Base-by-base conservation (phyloP, 257 asterid genomes). In the Rubia yunnanensis region DNA sequence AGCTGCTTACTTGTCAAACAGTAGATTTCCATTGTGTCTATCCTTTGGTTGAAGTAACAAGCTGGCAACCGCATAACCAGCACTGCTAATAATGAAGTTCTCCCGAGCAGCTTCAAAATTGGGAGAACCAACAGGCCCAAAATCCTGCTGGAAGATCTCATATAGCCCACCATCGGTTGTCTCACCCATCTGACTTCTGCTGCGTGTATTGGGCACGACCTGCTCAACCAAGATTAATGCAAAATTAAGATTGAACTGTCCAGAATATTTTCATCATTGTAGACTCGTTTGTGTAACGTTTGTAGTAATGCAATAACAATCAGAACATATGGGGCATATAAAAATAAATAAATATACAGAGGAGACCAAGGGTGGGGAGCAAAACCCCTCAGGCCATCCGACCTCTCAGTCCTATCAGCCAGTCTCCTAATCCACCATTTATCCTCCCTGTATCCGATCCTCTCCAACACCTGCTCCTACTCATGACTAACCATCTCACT, bases 171-270 rank as follows among this genome's bases (percentile, higher is more conserved):
- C 99, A 72, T 94, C 99, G 56, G 92, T 94, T 56, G 95, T 94
- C 90, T 94, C 99, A 67, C 99, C 99, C 99, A 94, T 94, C 86
- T 94, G 99, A 75, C 99, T 94, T 84, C 99, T 86, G 83, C 99
- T 94, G 69, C 97, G 76, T 34, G 99, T 70, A 72, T 94, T 88
- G 77, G 97, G 97, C 63, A 88, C 97, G 61, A 94, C 99, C 99
- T 94, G 85, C 79, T 73, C 35, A 26, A 65, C 56, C 63, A 68
- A 60, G 46, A 56, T 46, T 26, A 63, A 35, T 23, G 22, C 18
- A 10, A 20, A 31, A 22, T 65, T 24, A 24, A 56, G 63, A 66
- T 53, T 53, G 28, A 10, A 26, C 28, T 10, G 15, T 55, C 27
- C 55, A 50, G 14, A 26, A 52, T 24, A 49, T 52, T 24, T 32